These are phyloP conservation scores for Flaveria sonorensis DNA, from an alignment of 129 eudicot genomes.

Conservation along the genomic window DNA sequence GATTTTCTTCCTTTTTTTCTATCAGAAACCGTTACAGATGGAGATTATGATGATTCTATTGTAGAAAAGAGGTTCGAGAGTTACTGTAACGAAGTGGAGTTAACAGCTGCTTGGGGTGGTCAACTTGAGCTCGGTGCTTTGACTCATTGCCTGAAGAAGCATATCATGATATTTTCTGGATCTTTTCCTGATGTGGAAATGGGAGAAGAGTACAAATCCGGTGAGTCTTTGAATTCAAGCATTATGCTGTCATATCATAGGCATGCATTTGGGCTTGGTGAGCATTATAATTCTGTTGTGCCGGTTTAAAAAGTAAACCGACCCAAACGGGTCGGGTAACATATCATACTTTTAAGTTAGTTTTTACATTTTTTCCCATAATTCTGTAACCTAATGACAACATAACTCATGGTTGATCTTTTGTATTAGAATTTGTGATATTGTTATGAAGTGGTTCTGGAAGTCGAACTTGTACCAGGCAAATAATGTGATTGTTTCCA, in stretches of 20 bases:
- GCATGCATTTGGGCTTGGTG: slow-evolving; percentile 98
- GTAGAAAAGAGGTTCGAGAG: slow-evolving; percentile 63
- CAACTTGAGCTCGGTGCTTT: slow-evolving; percentile 65
- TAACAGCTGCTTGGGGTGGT: slow-evolving; percentile 98
- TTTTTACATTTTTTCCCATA: slow-evolving; percentile 17
- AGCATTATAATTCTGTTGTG: slow-evolving; percentile 89
- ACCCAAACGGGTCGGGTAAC: slow-evolving; percentile 14
- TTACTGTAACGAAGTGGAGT: slow-evolving; percentile 83
- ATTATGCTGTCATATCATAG: slow-evolving; percentile 83
- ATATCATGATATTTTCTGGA: slow-evolving; percentile 81
- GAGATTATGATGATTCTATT: slow-evolving; percentile 54
- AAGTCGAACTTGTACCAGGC: slow-evolving; percentile 10
- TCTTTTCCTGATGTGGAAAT: slow-evolving; percentile 97
- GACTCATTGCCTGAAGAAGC: slow-evolving; percentile 65
- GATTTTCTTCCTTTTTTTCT: slow-evolving; percentile 85
- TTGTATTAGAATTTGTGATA: slow-evolving; percentile 5
- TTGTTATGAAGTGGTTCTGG: not conserved
- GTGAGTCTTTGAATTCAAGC: slow-evolving; percentile 43
- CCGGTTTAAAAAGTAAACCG: slow-evolving; percentile 28
- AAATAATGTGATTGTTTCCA: slow-evolving; percentile 27
- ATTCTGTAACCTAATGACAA: slow-evolving; percentile 8
- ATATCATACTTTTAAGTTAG: slow-evolving; percentile 17
- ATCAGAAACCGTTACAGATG: slow-evolving; percentile 57
- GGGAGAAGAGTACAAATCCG: slow-evolving; percentile 94
- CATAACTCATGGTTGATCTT: slow-evolving; percentile 19